Evolutionary conservation across 345 rosid species (phyloP).

Genomic region (Passiflora organensis): DNA sequence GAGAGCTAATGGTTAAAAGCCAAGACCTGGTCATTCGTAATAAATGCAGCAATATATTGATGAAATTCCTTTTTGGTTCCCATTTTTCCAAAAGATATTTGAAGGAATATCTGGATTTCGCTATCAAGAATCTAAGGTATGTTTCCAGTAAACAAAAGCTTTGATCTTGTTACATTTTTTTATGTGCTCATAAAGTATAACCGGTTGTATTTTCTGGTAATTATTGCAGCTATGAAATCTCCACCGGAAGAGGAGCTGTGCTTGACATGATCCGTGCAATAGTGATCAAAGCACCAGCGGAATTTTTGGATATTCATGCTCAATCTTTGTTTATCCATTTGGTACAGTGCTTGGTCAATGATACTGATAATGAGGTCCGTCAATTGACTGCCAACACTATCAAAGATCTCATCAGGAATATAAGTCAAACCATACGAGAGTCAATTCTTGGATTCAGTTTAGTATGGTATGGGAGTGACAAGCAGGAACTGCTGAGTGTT

Average conservation of each 20-base stretch:
- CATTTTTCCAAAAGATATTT: constrained; percentile 54
- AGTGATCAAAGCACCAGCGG: constrained; percentile 51
- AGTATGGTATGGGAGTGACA: constrained; percentile 58
- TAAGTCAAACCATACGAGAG: constrained; percentile 38
- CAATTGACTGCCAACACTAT: constrained; percentile 46
- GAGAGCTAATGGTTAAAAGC: constrained; percentile 79
- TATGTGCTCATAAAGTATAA: background rate
- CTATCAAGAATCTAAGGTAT: constrained; percentile 63
- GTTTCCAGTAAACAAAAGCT: constrained; percentile 10
- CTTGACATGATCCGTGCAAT: constrained; percentile 79
- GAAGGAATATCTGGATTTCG: constrained; percentile 59
- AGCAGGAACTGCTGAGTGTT: constrained; percentile 45
- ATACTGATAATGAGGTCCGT: constrained; percentile 54
- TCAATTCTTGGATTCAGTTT: constrained; percentile 45
- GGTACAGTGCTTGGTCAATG: constrained; percentile 59
- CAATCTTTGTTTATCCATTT: constrained; percentile 44
- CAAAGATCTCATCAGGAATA: constrained; percentile 47
- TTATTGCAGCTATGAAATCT: constrained; percentile 69
- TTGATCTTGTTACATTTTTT: background rate
- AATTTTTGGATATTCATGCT: constrained; percentile 56
- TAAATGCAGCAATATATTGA: constrained; percentile 69
- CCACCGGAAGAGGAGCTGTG: constrained; percentile 85
- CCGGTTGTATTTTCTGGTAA: background rate
- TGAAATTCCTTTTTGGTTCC: constrained; percentile 73
- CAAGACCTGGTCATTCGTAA: constrained; percentile 61